Evolutionary conservation across 306 rosid genomes (phyloP), one percentile per base, ranked within the genome.

Genomic region (Urtica urens): DNA sequence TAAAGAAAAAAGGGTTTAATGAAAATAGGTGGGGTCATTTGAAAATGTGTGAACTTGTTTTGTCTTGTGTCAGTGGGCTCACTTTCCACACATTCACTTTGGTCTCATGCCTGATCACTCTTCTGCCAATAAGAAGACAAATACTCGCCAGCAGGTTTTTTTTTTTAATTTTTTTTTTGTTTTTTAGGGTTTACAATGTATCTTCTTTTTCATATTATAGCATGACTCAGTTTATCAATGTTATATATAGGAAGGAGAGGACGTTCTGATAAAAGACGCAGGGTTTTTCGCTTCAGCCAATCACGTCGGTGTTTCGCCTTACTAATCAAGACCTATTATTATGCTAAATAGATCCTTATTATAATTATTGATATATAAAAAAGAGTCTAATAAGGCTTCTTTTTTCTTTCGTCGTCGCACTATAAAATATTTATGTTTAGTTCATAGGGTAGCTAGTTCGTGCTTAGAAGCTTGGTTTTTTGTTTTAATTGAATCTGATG

Each of bases 21-120:
- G 4, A 28, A 28, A 28, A 28, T 30, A 5, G 10, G 49, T 26
- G 49, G 51, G 51, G 18, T 17, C 57, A 22, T 31, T 63, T 37
- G 25, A 23, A 55, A 24, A 35, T 44, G 43, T 46, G 62, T 29
- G n/a, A 64, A 59, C 57, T 40, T 31, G 24, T 43, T 50, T 46
- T 43, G 35, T 18, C 49, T 62, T 17, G 3, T 63, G 56, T 16
- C 60, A 73, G 78, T 73, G 78, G 78, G 78, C 78, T 33, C 78
- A 73, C 71, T 73, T 73, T 59, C 78, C 78, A 54, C 78, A 73
- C 64, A 73, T 73, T 63, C 78, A 73, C 71, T 73, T 73, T 73
- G 78, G 78, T 58, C 68, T 73, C 71, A 67, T 73, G 74, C 74
- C 78, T 45, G 78, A 73, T 69, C 78, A 73, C 71, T 58, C 63